Evolutionary conservation across 257 asterid genomes (phyloP).

Genomic region (Ajuga chamaepitys): DNA sequence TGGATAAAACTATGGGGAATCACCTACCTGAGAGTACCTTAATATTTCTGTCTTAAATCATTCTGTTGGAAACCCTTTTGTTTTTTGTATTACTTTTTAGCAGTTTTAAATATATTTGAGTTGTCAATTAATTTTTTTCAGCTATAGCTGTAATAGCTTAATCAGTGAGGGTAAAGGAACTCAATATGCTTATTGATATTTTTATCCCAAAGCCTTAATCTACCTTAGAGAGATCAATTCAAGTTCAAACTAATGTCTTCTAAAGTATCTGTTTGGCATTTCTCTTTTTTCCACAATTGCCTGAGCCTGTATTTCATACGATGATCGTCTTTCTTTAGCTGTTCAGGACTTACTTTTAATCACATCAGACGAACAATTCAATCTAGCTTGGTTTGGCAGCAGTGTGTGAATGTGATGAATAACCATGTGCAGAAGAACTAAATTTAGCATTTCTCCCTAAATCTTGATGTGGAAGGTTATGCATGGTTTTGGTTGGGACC

Average conservation of each 20-base stretch:
- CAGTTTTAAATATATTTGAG: neutral
- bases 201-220: neutral
- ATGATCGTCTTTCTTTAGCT: neutral
- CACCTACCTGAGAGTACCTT: neutral
- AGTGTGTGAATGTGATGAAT: neutral
- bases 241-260: neutral
- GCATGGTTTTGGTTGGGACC: neutral
- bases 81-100: neutral
- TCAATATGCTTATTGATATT: neutral
- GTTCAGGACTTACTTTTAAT: neutral
- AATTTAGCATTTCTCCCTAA: neutral
- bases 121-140: neutral
- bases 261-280: too few relatives aligned
- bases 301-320: neutral
- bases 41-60: neutral
- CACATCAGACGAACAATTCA: neutral
- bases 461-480: neutral
- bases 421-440: neutral
- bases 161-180: neutral
- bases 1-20: constrained; percentile 7
- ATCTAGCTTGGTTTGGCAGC: neutral
- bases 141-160: neutral
- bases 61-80: neutral
- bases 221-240: neutral
- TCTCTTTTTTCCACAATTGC: neutral